Evolutionary conservation across 169 alveolate genomes (phyloP).

Genomic region (Cryptosporidium parvum): DNA sequence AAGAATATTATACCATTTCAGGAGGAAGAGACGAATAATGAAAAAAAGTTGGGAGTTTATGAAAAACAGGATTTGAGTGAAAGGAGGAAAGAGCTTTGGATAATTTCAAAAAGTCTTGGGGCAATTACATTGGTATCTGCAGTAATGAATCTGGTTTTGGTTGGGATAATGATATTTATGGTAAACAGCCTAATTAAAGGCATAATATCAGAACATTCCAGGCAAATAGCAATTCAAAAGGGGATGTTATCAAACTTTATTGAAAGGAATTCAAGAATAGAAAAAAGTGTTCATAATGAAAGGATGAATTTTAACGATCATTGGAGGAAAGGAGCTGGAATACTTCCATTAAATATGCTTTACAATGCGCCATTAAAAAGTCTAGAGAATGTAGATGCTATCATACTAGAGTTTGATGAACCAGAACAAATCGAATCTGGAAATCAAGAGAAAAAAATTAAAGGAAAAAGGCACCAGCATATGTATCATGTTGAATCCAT

Average conservation of each 20-base stretch:
- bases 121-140: conserved; percentile 47
- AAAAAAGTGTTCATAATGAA: background rate
- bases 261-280: conserved; percentile 9
- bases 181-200: conserved; percentile 21
- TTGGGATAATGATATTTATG: conserved; percentile 20
- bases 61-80: conserved; percentile 3
- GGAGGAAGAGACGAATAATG: background rate
- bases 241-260: conserved; percentile 9
- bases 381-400: conserved; percentile 62
- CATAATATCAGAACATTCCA: conserved; percentile 7
- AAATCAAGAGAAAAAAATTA: background rate
- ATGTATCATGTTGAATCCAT: conserved; percentile 62
- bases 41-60: too few relatives aligned
- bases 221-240: conserved; percentile 10
- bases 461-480: conserved; percentile 26
- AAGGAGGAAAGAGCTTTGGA: conserved; percentile 11
- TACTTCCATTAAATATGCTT: conserved; percentile 41
- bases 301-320: background rate
- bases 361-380: conserved; percentile 59
- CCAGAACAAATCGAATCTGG: background rate
- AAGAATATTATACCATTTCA: background rate
- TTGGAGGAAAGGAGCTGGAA: background rate
- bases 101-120: conserved; percentile 23
- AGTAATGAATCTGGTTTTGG: conserved; percentile 8
- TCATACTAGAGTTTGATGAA: conserved; percentile 50